These are phyloP conservation scores for Penicillium griseofulvum DNA, from an alignment of 2,329 filamentous ascomycete species.

Conservation along the genomic window DNA sequence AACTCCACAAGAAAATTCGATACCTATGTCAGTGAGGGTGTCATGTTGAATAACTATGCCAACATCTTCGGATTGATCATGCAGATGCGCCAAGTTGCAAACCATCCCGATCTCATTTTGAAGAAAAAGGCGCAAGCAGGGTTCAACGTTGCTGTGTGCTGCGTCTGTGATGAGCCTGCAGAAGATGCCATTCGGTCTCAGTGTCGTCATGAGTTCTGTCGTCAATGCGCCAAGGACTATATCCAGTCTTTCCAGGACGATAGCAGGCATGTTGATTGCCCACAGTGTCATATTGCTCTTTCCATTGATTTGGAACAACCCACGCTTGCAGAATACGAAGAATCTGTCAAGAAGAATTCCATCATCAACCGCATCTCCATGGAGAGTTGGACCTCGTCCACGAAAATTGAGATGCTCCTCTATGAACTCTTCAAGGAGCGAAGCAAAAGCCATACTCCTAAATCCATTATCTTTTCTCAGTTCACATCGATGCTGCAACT, in stretches of 20 bases:
- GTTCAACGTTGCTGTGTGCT: slow-evolving; percentile 86
- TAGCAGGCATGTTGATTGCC: slow-evolving; percentile 62
- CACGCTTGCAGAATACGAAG: slow-evolving; percentile 88
- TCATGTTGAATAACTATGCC: slow-evolving; percentile 95
- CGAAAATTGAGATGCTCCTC: slow-evolving; percentile 94
- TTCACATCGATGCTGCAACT: slow-evolving; percentile 97
- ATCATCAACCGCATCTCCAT: slow-evolving; percentile 99
- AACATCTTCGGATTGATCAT: slow-evolving; percentile 99
- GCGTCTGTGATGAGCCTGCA: slow-evolving; percentile 93
- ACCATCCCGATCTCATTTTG: slow-evolving; percentile 90
- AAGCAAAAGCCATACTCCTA: slow-evolving; percentile 88
- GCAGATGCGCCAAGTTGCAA: slow-evolving; percentile 97
- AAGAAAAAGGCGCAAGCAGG: slow-evolving; percentile 84
- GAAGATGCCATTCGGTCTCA: slow-evolving; percentile 90
- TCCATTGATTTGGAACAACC: slow-evolving; percentile 92
- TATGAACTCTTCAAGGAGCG: slow-evolving; percentile 91
- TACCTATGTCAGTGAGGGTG: slow-evolving; percentile 90
- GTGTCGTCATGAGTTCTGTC: slow-evolving; percentile 91
- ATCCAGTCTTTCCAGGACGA: slow-evolving; percentile 69
- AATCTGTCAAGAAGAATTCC: slow-evolving; percentile 84
- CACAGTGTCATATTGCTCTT: slow-evolving; percentile 84
- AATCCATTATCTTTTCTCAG: slow-evolving; percentile 96
- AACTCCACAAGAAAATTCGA: slow-evolving; percentile 86
- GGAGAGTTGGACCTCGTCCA: slow-evolving; percentile 97
- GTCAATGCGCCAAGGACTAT: slow-evolving; percentile 75